These are phyloP conservation scores for Cicer chorassanicum DNA, from an alignment of 306 rosid species.

Conservation along the genomic window DNA sequence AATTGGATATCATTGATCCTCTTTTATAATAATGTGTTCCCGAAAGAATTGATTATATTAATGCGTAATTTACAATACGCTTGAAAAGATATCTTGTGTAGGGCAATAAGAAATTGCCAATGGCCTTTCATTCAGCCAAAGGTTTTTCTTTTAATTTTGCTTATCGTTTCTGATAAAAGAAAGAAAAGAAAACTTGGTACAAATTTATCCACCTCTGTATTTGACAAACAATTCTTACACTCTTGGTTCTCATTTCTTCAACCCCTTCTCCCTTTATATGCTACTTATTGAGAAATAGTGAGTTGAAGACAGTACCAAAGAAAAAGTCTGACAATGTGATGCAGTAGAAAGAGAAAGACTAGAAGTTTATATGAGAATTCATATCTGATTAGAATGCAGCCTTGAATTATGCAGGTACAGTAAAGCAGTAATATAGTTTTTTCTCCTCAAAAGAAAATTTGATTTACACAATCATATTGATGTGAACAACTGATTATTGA, in stretches of 20 bases:
- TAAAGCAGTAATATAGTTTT: conserved; percentile 6
- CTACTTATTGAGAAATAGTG: conserved; percentile 22
- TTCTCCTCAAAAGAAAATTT: conserved; percentile 8
- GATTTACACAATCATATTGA: neutral
- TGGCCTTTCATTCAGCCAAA: conserved; percentile 22
- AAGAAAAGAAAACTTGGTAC: neutral
- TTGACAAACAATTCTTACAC: conserved; percentile 34
- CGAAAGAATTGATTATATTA: conserved; percentile 5
- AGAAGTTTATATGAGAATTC: conserved; percentile 20
- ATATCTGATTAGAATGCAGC: conserved; percentile 6
- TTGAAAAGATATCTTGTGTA: neutral
- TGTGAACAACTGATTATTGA: conserved; percentile 12
- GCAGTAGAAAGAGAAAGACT: conserved; percentile 34
- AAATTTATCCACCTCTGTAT: conserved; percentile 25
- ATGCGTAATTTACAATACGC: conserved; percentile 20
- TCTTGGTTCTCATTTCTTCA: conserved; percentile 16
- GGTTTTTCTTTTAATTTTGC: neutral
- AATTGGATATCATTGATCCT: conserved; percentile 7
- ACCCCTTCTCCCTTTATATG: conserved; percentile 9
- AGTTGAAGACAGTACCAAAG: conserved; percentile 5
- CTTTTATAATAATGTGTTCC: conserved; percentile 10
- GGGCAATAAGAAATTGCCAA: conserved; percentile 7
- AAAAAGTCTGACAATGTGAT: neutral
- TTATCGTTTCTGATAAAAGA: conserved; percentile 16
- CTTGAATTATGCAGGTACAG: conserved; percentile 34